Base-by-base conservation (phyloP, 2,329 filamentous ascomycete genomes). In the Macrophomina pseudophaseolina region DNA sequence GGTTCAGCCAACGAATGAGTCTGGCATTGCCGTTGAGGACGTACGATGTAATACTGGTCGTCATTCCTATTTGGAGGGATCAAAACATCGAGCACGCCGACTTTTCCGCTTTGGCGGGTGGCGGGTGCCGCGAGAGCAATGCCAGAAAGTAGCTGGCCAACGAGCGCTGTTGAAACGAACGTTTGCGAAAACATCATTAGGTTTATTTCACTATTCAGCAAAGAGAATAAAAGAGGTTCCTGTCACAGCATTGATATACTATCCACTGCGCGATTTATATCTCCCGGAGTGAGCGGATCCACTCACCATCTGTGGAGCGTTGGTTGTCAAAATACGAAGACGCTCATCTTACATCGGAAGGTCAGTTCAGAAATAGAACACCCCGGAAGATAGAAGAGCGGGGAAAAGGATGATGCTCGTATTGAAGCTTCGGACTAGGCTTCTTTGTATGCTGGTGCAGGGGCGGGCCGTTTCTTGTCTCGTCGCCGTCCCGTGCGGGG, bases 51-150 rank as follows among this genome's bases (percentile, higher is more conserved):
- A 38, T 60, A 60, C 30, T 60, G 56, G 30, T 60, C 56, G 3
- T 60, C 56, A 33, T 60, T 48, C 11, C 56, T 60, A 30, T 60
- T 60, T 14, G 56, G 30, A 9, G 56, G 56, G n/a, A 60, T 60
- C 4, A 18, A 7, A 11, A 60, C 30, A 4, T 60, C 56, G n/a
- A 60, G 1, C 0, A 49, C 42, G 40, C 56, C 56, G 6, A 60
- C 56, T 7, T 60, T 48, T 9, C 56, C 30, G 42, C 8, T 35
- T 28, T 38, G n/a, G 9, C 56, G 42, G 12, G 18, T 42, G 8
- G 16, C 35, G 2, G 56, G 56, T 11, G n/a, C 16, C 16, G 56
- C 56, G 51, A 53, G 11, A 53, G 32, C 8, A 14, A 46, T 32
- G 14, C 3, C 9, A 11, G 12, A n/a, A 33, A 44, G 5, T 2